Evolutionary conservation across 75 land plant species (phyloP).

Genomic region (Chamaecyparis obtusa): DNA sequence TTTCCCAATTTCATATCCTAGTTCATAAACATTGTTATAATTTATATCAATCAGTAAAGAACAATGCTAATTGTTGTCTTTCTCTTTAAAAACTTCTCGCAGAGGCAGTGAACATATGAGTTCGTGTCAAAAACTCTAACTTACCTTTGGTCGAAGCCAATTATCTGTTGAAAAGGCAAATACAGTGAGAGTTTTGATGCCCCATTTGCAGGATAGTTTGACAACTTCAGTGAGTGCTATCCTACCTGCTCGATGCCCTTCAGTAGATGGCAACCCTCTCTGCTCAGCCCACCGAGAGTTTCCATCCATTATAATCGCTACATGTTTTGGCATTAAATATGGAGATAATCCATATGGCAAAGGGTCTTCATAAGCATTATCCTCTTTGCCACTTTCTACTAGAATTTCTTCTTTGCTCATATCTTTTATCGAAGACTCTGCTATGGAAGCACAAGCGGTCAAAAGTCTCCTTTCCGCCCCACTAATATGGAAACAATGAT

Average conservation of each 20-base stretch:
- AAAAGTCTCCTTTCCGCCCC: not conserved
- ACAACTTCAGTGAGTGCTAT: constrained; percentile 36
- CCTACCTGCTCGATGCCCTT: constrained; percentile 64
- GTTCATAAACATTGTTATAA: not conserved
- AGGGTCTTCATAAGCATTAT: constrained; percentile 2
- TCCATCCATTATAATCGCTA: constrained; percentile 89
- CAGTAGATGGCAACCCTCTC: constrained; percentile 37
- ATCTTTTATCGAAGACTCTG: not conserved
- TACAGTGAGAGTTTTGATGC: constrained; percentile 58
- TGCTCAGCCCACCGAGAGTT: constrained; percentile 71
- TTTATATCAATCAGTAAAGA: not conserved
- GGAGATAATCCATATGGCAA: constrained; percentile 43
- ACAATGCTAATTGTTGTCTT: not conserved
- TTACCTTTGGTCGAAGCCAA: constrained; percentile 63
- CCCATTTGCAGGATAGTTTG: constrained; percentile 48
- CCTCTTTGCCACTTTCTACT: not conserved
- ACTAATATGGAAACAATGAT: not conserved
- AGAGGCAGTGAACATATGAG: not conserved
- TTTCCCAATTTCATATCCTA: not conserved
- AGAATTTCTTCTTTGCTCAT: not conserved
- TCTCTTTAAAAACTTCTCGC: not conserved
- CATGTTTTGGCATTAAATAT: constrained; percentile 62
- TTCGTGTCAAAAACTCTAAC: not conserved
- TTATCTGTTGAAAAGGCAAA: constrained; percentile 80
- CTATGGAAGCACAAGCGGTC: not conserved